A percentile compares a stretch with the other conserved stretches of the same genome.
Evolutionary conservation across 2,329 filamentous ascomycete genomes (phyloP).

Genomic region (Geosmithia putterillii): DNA sequence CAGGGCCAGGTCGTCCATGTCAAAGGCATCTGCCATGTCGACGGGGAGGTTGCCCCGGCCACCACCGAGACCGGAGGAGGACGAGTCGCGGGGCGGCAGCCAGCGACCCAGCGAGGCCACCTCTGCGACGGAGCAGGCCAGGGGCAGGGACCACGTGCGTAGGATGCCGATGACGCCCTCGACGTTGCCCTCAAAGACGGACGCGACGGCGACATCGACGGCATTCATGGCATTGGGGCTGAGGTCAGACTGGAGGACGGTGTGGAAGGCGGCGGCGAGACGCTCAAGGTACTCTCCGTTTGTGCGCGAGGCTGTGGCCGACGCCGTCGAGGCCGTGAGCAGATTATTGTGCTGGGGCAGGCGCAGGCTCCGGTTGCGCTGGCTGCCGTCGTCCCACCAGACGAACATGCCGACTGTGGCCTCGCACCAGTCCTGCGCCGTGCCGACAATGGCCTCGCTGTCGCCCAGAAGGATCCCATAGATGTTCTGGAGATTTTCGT

Average conservation of each 20-base stretch:
- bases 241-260: constrained; percentile 57
- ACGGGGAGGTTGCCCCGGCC: too few relatives aligned
- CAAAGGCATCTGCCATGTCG: too few relatives aligned
- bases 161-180: constrained; percentile 65
- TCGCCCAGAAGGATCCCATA: constrained; percentile 75
- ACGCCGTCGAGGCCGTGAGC: too few relatives aligned
- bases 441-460: constrained; percentile 60
- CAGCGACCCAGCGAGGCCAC: constrained; percentile 74
- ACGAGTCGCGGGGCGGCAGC: constrained; percentile 40
- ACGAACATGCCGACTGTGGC: constrained; percentile 70
- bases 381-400: constrained; percentile 67
- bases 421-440: constrained; percentile 85
- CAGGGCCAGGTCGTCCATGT: constrained; percentile 75
- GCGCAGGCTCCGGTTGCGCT: constrained; percentile 22
- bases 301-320: constrained; percentile 30
- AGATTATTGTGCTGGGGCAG: constrained; percentile 15
- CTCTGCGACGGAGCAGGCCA: constrained; percentile 70
- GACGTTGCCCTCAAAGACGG: constrained; percentile 70
- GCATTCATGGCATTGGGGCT: constrained; percentile 63
- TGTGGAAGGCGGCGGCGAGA: constrained; percentile 58
- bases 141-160: constrained; percentile 66
- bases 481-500: constrained; percentile 68
- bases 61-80: too few relatives aligned
- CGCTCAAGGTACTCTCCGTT: constrained; percentile 62
- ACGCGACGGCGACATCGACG: constrained; percentile 72